Base-by-base conservation (phyloP, 2,329 filamentous ascomycete genomes). In the Aspergillus piperis region DNA sequence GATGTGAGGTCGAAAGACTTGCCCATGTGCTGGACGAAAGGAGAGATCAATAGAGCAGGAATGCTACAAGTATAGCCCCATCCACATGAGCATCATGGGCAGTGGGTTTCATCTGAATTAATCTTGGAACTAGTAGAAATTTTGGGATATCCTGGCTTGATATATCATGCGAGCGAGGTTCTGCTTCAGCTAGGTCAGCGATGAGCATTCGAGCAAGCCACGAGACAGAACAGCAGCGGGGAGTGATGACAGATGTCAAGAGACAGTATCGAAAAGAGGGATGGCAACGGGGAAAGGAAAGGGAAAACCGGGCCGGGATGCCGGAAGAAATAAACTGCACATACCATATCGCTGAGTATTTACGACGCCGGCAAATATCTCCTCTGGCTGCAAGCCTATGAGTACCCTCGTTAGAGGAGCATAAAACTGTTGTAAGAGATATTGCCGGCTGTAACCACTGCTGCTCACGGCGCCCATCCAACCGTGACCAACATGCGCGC, bases 351-450 rank as follows among this genome's bases (percentile, higher is more conserved):
- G 63, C 59, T 59, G 62, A 65, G 65, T 62, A 57, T 68, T 67
- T 60, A 66, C 57, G 65, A 62, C 62, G 71, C 72, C 72, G 71
- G 60, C 72, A 68, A 62, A 41, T 62, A 63, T 23, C 66, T 65
- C 58, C 57, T 60, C 36, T 48, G 44, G 50, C 44, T 52, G 48
- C 38, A 21, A 52, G 53, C 32, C 21, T 7, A 44, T 21, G 50
- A 7, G 44, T 47, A 38, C 15, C 49, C 25, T 47, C 42, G 15
- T 54, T 36, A 54, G 25, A 59, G n/a, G 54, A 27, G 36, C 54
- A 57, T 55, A 57, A 30, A 53, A 48, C 17, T 5, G 30, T 21
- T 7, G 48, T 30, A 52, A 60, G 54, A 63, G 57, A 64, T 27
- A 63, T 64, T 66, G 67, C 65, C 71, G 69, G 71, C 73, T 52